Conservation (phyloP, 306 rosid species). For the Cucumis hystrix region DNA sequence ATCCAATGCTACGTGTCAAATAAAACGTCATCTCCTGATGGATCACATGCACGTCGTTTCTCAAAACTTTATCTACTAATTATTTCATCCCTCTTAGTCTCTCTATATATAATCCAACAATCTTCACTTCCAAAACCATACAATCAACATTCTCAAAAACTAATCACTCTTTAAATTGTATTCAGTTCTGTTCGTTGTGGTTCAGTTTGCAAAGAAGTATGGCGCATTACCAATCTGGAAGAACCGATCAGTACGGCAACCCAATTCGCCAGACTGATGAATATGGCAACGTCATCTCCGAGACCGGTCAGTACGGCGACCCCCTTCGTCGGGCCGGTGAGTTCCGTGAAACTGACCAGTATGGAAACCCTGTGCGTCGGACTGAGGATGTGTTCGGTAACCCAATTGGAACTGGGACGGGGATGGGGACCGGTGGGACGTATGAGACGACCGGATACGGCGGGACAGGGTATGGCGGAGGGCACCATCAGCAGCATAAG, state of each 20-base stretch:
- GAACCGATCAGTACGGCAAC: constrained; percentile 12
- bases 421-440: neutral
- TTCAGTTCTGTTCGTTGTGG: too few relatives aligned
- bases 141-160: neutral
- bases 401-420: too few relatives aligned
- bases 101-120: neutral
- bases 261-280: constrained; percentile 13
- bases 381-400: neutral
- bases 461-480: neutral
- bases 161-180: too few relatives aligned
- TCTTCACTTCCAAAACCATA: neutral
- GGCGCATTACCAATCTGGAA: constrained; percentile 9
- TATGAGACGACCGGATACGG: neutral
- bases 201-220: neutral
- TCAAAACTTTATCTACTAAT: neutral
- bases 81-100: too few relatives aligned
- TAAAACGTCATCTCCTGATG: neutral
- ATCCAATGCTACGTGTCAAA: neutral
- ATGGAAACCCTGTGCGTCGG: neutral
- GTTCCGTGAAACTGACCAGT: neutral
- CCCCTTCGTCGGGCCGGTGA: neutral
- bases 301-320: neutral
- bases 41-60: neutral
- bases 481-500: neutral
- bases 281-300: constrained; percentile 9